These are phyloP conservation scores for Claviceps spartinae DNA, from an alignment of 2,329 filamentous ascomycete genomes.

Conservation along the genomic window DNA sequence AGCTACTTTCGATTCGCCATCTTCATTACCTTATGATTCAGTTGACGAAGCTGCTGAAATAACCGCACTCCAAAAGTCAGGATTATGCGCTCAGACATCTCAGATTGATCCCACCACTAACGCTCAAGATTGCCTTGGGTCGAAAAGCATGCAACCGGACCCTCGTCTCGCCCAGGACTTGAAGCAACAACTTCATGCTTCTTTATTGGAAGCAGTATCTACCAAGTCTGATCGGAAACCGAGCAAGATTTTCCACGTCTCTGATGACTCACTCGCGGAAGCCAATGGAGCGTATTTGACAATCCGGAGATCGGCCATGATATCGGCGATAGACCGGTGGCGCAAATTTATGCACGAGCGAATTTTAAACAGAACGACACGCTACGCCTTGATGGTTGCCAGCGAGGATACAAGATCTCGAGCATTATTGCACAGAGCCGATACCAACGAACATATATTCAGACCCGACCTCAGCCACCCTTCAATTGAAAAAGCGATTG, in stretches of 20 bases:
- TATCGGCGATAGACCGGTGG: conserved; percentile 11
- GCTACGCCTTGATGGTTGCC: neutral
- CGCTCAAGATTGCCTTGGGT: neutral
- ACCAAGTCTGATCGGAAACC: neutral
- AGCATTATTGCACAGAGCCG: neutral
- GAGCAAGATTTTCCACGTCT: neutral
- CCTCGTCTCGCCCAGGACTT: neutral
- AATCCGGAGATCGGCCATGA: conserved; percentile 4
- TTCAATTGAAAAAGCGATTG: neutral
- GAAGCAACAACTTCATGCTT: neutral
- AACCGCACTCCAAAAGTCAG: neutral
- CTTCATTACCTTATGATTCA: neutral
- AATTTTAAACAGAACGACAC: neutral
- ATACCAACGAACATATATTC: neutral
- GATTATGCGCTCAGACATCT: neutral
- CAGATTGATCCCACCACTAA: neutral
- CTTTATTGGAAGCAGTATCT: neutral
- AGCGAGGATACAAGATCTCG: neutral
- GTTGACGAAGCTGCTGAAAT: neutral
- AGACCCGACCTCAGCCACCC: neutral
- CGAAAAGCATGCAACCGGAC: neutral
- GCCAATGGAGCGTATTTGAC: neutral
- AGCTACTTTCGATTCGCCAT: conserved; percentile 2
- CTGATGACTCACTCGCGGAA: neutral
- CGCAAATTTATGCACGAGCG: conserved; percentile 2